A percentile compares a stretch with the other conserved stretches of the same genome.
phyloP scores from a whole-genome alignment of 1,139 yeast genomes.

The Blastobotrys illinoisensis region DNA sequence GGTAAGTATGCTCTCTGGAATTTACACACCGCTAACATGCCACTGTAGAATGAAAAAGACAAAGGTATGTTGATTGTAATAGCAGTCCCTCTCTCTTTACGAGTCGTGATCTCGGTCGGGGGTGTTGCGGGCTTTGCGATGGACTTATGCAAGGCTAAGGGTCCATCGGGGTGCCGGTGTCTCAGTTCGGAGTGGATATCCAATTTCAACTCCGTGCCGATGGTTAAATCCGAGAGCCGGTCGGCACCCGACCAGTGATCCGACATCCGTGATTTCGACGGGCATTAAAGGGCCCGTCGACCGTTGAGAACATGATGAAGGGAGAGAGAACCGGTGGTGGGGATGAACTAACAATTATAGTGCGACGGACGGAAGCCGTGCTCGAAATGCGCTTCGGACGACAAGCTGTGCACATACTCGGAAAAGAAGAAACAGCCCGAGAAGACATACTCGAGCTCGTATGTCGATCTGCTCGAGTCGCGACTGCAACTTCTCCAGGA shows the following conservation, averaged over 20 bases:
- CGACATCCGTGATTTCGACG: not conserved
- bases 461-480: slow-evolving; percentile 66
- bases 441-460: slow-evolving; percentile 56
- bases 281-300: too few species aligned
- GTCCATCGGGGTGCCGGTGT: not conserved
- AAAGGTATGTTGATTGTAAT: slow-evolving; percentile 15
- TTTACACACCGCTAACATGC: not conserved
- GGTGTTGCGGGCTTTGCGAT: not conserved
- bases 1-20: slow-evolving; percentile 27
- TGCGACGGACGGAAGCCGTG: slow-evolving; percentile 80
- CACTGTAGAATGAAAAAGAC: slow-evolving; percentile 42
- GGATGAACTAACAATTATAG: slow-evolving; percentile 22
- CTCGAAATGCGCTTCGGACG: slow-evolving; percentile 59
- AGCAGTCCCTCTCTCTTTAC: not conserved
- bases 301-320: not conserved
- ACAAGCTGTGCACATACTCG: slow-evolving; percentile 69
- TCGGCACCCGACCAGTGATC: not conserved
- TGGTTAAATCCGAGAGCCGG: not conserved
- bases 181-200: not conserved
- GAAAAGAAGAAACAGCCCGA: slow-evolving; percentile 61
- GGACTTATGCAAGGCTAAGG: not conserved
- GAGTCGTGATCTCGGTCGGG: too few species aligned
- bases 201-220: not conserved
- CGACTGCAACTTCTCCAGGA: slow-evolving; percentile 57
- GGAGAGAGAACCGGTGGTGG: not conserved